These are phyloP conservation scores for Irpex sp. DNA, from an alignment of 1,284 basidiomycete genomes.

Conservation along the genomic window DNA sequence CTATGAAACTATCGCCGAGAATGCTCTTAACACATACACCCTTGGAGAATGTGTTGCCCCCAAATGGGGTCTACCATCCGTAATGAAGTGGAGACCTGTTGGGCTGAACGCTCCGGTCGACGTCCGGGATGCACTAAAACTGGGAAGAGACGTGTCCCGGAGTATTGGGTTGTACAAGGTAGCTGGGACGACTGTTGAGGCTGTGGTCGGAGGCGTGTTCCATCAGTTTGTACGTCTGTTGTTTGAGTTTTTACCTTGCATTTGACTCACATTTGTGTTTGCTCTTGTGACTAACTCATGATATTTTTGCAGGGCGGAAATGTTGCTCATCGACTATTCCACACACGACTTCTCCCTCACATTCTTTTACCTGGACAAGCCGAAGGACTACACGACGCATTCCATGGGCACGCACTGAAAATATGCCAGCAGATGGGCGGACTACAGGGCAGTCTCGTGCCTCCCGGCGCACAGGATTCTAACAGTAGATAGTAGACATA, in stretches of 20 bases:
- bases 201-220: constrained; percentile 72
- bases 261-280: not conserved
- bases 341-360: constrained; percentile 60
- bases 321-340: constrained; percentile 61
- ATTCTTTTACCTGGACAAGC: constrained; percentile 40
- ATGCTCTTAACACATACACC: constrained; percentile 60
- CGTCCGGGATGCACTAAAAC: constrained; percentile 18
- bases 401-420: constrained; percentile 44
- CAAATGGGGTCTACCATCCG: constrained; percentile 65
- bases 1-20: constrained; percentile 50
- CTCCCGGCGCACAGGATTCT: not conserved
- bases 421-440: constrained; percentile 50
- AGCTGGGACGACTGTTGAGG: constrained; percentile 70
- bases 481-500: constrained; percentile 4
- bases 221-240: constrained; percentile 66
- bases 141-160: constrained; percentile 32
- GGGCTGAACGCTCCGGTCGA: constrained; percentile 19
- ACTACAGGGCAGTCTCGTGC: constrained; percentile 19
- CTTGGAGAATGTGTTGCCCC: constrained; percentile 70
- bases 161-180: constrained; percentile 72
- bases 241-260: not conserved
- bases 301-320: constrained; percentile 46
- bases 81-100: constrained; percentile 66
- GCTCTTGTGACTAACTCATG: not conserved
- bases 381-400: constrained; percentile 48